phyloP scores from a whole-genome alignment of 1,284 basidiomycete species.

The Cryptococcus sp. region DNA sequence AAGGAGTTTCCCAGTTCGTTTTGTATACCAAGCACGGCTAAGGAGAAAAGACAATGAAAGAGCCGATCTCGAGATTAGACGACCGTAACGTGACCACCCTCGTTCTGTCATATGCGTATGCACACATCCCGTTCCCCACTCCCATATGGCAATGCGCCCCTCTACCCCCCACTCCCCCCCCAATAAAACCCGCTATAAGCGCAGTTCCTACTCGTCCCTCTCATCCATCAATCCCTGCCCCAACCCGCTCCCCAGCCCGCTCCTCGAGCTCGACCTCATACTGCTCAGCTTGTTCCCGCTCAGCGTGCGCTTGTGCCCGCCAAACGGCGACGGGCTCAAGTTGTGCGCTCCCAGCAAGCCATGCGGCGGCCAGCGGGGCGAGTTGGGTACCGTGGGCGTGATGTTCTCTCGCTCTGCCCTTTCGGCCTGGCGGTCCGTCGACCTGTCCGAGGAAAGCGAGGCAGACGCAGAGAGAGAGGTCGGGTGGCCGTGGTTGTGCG shows the following conservation, averaged over 20 bases:
- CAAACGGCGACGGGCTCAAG: conserved; percentile 32
- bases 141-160: too few species aligned
- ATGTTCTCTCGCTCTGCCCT: not conserved
- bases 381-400: conserved; percentile 11
- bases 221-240: conserved; percentile 19
- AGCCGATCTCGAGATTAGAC: too few species aligned
- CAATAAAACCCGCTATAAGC: too few species aligned
- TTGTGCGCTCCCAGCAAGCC: conserved; percentile 27
- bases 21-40: too few species aligned
- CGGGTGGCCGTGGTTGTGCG: not conserved
- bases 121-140: too few species aligned
- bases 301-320: conserved; percentile 25
- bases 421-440: too few species aligned
- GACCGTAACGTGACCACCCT: too few species aligned
- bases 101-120: too few species aligned
- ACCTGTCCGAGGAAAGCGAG: not conserved
- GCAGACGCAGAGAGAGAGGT: not conserved
- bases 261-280: conserved; percentile 33
- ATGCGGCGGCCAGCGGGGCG: conserved; percentile 25
- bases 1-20: too few species aligned
- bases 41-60: too few species aligned
- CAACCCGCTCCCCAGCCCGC: conserved; percentile 18
- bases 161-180: too few species aligned
- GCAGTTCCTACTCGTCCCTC: conserved; percentile 16
- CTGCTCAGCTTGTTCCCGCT: conserved; percentile 33